phyloP scores from a whole-genome alignment of 2,329 filamentous ascomycete genomes.

The Aureobasidium leucospermi region DNA sequence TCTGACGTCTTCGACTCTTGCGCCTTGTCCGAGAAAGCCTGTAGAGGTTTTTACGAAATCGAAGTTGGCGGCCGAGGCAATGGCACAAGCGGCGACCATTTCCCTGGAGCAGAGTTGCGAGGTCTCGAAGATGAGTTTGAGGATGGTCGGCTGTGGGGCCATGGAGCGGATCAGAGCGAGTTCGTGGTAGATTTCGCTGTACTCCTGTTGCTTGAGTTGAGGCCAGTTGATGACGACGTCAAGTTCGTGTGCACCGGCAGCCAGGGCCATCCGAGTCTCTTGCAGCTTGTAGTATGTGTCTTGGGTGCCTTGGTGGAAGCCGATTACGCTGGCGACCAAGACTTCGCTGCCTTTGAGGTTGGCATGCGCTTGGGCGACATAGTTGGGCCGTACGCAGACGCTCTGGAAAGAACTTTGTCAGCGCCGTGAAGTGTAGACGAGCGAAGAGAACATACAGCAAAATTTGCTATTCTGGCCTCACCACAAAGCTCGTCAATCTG shows the following conservation, averaged over 20 bases:
- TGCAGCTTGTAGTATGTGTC: slow-evolving; percentile 43
- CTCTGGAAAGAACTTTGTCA: slow-evolving; percentile 28
- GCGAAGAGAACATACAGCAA: slow-evolving; percentile 31
- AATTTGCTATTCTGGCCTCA: slow-evolving; percentile 43
- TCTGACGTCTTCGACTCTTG: slow-evolving; percentile 44
- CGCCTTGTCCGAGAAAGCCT: slow-evolving; percentile 50
- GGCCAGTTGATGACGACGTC: slow-evolving; percentile 53
- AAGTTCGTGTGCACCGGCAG: slow-evolving; percentile 47
- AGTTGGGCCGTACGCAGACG: slow-evolving; percentile 50
- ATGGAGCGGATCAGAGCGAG: slow-evolving; percentile 45
- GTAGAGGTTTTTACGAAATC: slow-evolving; percentile 57
- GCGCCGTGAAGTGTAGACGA: neutral
- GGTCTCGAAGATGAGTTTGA: slow-evolving; percentile 56
- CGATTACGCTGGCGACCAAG: slow-evolving; percentile 51
- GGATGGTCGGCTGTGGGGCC: slow-evolving; percentile 33
- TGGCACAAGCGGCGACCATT: slow-evolving; percentile 46
- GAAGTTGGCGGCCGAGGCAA: slow-evolving; percentile 46
- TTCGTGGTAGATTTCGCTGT: slow-evolving; percentile 46
- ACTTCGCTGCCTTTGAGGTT: slow-evolving; percentile 43
- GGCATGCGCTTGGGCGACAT: slow-evolving; percentile 43
- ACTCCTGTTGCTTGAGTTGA: slow-evolving; percentile 34
- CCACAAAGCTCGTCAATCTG: slow-evolving; percentile 49
- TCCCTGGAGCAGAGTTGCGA: slow-evolving; percentile 42
- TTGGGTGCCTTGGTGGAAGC: slow-evolving; percentile 53
- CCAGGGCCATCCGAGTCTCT: slow-evolving; percentile 44